These are phyloP conservation scores for Neopestalotiopsis rosae DNA, from an alignment of 2,329 filamentous ascomycete species.

Conservation along the genomic window DNA sequence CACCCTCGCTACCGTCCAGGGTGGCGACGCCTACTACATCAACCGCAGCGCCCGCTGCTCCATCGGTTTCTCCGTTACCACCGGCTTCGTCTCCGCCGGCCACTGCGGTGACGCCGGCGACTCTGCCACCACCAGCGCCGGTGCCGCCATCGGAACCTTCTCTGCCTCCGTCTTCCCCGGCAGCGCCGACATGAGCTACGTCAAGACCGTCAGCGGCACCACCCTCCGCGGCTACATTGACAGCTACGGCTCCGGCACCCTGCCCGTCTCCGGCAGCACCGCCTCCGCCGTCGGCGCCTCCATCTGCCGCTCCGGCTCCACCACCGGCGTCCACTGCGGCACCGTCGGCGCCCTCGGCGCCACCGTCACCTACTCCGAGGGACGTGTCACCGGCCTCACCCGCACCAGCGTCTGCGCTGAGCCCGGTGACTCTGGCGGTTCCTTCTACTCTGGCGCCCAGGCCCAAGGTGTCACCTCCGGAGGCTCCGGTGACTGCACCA, in stretches of 20 bases:
- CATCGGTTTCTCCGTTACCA: conserved; percentile 45
- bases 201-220: conserved; percentile 40
- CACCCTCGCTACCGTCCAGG: conserved; percentile 40
- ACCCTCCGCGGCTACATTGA: conserved; percentile 39
- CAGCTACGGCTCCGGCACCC: conserved; percentile 39
- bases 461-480: conserved; percentile 48
- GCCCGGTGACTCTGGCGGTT: conserved; percentile 47
- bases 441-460: conserved; percentile 45
- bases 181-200: conserved; percentile 43
- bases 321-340: conserved; percentile 45
- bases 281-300: conserved; percentile 39
- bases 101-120: conserved; percentile 42
- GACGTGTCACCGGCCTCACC: conserved; percentile 45
- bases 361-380: conserved; percentile 44
- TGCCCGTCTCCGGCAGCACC: conserved; percentile 44
- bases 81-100: conserved; percentile 45
- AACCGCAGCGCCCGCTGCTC: conserved; percentile 40
- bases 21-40: conserved; percentile 46
- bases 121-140: conserved; percentile 37
- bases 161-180: conserved; percentile 44
- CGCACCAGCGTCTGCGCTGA: conserved; percentile 46
- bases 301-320: conserved; percentile 48
- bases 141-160: conserved; percentile 41
- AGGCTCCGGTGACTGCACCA: conserved; percentile 43
- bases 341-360: conserved; percentile 40